Percentiles rank a stretch among this genome's conserved stretches.
Evolutionary conservation across 768 basidiomycete genomes (phyloP).

Genomic region (Auricularia sp.): DNA sequence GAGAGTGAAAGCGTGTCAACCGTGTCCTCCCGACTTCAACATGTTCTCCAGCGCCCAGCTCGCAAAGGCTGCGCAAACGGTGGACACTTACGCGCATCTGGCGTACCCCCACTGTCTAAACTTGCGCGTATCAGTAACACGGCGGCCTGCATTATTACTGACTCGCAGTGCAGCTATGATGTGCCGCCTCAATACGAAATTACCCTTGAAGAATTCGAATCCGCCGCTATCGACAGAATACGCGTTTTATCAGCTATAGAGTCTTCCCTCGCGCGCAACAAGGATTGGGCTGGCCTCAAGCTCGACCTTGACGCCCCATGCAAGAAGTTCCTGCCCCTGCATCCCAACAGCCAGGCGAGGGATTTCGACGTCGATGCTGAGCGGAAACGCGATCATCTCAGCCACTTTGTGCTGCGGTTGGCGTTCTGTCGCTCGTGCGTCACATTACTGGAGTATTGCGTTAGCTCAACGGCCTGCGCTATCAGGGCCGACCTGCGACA

Average conservation of each 20-base stretch:
- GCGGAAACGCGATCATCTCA: slow-evolving; percentile 73
- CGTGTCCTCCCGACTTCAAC: background rate
- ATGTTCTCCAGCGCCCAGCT: background rate
- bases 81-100: slow-evolving; percentile 8
- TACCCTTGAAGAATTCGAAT: slow-evolving; percentile 92
- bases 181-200: slow-evolving; percentile 77
- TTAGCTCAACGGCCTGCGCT: no score
- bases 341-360: slow-evolving; percentile 40
- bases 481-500: slow-evolving; percentile 78
- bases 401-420: slow-evolving; percentile 87
- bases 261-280: slow-evolving; percentile 74
- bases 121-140: slow-evolving; percentile 43
- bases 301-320: slow-evolving; percentile 52
- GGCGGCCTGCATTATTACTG: slow-evolving; percentile 8
- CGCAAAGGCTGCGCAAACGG: background rate
- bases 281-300: slow-evolving; percentile 70
- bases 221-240: slow-evolving; percentile 77
- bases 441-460: no score
- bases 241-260: slow-evolving; percentile 87
- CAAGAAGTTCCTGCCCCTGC: slow-evolving; percentile 67
- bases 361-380: slow-evolving; percentile 44
- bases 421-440: slow-evolving; percentile 96
- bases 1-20: background rate
- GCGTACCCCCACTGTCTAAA: slow-evolving; percentile 64
- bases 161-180: slow-evolving; percentile 62